phyloP scores from a whole-genome alignment of 768 basidiomycete genomes.

The Hypholoma sublateritium region DNA sequence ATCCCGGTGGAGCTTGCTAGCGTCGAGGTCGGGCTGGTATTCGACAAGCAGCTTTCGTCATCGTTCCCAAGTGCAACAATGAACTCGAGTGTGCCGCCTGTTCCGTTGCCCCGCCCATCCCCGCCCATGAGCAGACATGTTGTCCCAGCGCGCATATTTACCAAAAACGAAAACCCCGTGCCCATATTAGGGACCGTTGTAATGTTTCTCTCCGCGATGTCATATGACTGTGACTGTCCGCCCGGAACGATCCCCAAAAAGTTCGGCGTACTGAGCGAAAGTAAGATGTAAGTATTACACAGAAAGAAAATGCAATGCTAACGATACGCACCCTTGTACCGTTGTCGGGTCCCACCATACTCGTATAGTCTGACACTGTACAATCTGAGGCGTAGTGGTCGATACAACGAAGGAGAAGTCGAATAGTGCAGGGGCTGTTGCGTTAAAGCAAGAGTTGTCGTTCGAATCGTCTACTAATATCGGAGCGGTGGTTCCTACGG shows the following conservation, averaged over 20 bases:
- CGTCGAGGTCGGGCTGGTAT: constrained; percentile 52
- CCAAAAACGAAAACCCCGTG: background rate
- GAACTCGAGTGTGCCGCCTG: background rate
- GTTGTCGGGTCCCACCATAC: too few relatives aligned
- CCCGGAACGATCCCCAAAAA: background rate
- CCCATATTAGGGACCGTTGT: background rate
- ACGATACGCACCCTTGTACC: background rate
- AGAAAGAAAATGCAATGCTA: too few relatives aligned
- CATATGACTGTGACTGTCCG: background rate
- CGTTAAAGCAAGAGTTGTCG: too few relatives aligned
- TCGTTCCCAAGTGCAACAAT: background rate
- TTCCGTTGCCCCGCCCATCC: background rate
- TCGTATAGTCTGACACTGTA: too few relatives aligned
- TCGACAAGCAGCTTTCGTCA: background rate
- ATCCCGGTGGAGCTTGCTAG: constrained; percentile 69
- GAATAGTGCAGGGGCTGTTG: too few relatives aligned
- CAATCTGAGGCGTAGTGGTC: too few relatives aligned
- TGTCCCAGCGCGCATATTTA: background rate
- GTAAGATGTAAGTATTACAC: background rate
- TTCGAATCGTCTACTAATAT: too few relatives aligned
- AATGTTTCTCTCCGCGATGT: background rate
- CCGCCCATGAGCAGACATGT: background rate
- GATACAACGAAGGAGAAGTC: too few relatives aligned
- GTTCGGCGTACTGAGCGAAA: background rate
- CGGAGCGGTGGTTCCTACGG: too few relatives aligned